Conservation (phyloP, 202 grass and related monocot species). For the Dendrocalamus latiflorus region DNA sequence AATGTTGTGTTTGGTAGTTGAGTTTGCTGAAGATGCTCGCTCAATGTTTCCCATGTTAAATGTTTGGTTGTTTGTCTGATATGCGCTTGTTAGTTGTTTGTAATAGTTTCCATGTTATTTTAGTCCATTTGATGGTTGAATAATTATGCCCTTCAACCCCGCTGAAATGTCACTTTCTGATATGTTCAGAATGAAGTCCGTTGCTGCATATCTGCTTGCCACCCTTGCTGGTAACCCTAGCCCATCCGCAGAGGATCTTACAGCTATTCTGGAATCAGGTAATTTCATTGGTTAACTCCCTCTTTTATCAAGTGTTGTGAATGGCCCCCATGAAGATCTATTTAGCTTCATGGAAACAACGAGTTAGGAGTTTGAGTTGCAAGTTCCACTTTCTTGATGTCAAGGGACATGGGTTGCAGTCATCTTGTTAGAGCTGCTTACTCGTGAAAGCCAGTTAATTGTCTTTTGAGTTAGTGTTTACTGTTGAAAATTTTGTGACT, state of each 20-base stretch:
- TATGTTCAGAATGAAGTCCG: conserved; percentile 37
- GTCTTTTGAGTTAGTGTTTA: too few species aligned
- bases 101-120: neutral
- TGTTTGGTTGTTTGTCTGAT: neutral
- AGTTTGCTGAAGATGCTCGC: neutral
- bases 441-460: neutral
- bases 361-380: neutral
- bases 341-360: neutral
- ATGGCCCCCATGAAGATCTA: neutral
- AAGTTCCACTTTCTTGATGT: too few species aligned
- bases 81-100: neutral
- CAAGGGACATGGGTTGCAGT: neutral
- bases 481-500: neutral
- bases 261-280: conserved; percentile 46
- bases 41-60: neutral
- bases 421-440: neutral
- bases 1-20: neutral
- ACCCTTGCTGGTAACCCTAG: conserved; percentile 37
- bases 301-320: neutral
- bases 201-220: conserved; percentile 44
- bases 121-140: neutral
- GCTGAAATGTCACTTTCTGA: neutral
- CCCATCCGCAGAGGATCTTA: conserved; percentile 35
- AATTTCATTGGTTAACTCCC: neutral
- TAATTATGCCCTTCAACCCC: neutral